Evolutionary conservation across 2,329 filamentous ascomycete genomes (phyloP).

Genomic region (Paracamarosporium sp.): DNA sequence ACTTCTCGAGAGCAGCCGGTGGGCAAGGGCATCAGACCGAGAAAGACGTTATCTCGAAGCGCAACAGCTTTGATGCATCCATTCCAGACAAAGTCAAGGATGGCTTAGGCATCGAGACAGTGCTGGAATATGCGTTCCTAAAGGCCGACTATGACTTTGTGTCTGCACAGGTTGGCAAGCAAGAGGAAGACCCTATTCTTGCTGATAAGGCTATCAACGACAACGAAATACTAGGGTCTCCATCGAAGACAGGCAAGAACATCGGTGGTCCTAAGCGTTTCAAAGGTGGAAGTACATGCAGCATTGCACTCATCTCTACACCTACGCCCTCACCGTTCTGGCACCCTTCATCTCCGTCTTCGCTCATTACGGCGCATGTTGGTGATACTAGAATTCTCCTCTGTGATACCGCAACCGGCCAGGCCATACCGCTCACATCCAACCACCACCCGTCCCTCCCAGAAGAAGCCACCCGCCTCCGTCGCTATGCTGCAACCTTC

Average conservation of each 20-base stretch:
- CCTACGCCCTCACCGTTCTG: constrained; percentile 92
- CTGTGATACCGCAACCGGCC: constrained; percentile 83
- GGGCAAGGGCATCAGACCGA: constrained; percentile 44
- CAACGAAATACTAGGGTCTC: constrained; percentile 79
- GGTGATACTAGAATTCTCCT: constrained; percentile 92
- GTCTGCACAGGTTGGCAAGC: constrained; percentile 82
- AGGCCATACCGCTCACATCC: constrained; percentile 80
- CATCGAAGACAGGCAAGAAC: constrained; percentile 56
- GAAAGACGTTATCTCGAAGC: constrained; percentile 35
- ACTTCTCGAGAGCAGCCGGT: constrained; percentile 65
- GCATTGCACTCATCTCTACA: constrained; percentile 87
- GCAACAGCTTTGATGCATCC: constrained; percentile 29
- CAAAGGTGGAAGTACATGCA: constrained; percentile 92
- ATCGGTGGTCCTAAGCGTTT: constrained; percentile 83
- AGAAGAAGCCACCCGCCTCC: constrained; percentile 79
- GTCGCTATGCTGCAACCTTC: constrained; percentile 84
- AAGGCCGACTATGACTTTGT: constrained; percentile 95
- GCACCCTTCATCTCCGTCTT: constrained; percentile 86
- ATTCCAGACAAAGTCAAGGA: constrained; percentile 34
- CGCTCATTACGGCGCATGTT: constrained; percentile 85
- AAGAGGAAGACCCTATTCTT: constrained; percentile 71
- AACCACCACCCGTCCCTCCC: constrained; percentile 94
- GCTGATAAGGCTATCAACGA: constrained; percentile 82
- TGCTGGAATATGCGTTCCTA: constrained; percentile 91
- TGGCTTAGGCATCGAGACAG: constrained; percentile 72